Percentiles rank a stretch among this genome's conserved stretches.
phyloP scores from a whole-genome alignment of 371 early-diverging fungal species.

The Blyttiomyces sp. region DNA sequence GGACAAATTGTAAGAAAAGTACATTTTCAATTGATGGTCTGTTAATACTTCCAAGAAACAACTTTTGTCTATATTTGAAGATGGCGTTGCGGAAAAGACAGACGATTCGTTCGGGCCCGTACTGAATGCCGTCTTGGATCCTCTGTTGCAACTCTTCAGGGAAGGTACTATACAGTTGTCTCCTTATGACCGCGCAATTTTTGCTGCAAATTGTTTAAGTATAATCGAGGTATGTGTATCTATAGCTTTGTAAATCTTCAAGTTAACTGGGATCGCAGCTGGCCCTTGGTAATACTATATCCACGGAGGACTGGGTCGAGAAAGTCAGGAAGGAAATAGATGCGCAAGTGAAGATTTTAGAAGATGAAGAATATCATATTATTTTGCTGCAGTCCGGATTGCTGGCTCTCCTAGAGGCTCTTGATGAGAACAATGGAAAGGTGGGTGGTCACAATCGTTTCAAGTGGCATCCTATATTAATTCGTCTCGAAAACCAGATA shows the following conservation, averaged over 20 bases:
- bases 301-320: constrained; percentile 44
- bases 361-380: constrained; percentile 47
- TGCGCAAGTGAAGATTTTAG: constrained; percentile 47
- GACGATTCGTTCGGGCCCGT: too few species aligned
- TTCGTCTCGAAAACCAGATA: constrained; percentile 34
- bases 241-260: neutral
- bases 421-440: constrained; percentile 36
- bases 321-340: constrained; percentile 51
- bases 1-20: constrained; percentile 55
- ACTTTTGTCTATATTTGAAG: neutral
- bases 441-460: constrained; percentile 5
- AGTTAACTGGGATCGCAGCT: constrained; percentile 28
- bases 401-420: constrained; percentile 33
- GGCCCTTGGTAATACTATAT: constrained; percentile 47
- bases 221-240: constrained; percentile 57
- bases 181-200: constrained; percentile 64
- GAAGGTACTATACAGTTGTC: constrained; percentile 52
- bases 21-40: neutral
- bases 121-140: constrained; percentile 67
- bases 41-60: neutral
- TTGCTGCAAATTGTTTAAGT: constrained; percentile 70
- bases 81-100: constrained; percentile 55
- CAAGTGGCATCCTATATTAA: neutral
- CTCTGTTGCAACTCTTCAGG: constrained; percentile 69
- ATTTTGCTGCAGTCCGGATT: constrained; percentile 52